These are phyloP conservation scores for Rhododendron vialii DNA, from an alignment of 148 eudicot species.

Conservation along the genomic window DNA sequence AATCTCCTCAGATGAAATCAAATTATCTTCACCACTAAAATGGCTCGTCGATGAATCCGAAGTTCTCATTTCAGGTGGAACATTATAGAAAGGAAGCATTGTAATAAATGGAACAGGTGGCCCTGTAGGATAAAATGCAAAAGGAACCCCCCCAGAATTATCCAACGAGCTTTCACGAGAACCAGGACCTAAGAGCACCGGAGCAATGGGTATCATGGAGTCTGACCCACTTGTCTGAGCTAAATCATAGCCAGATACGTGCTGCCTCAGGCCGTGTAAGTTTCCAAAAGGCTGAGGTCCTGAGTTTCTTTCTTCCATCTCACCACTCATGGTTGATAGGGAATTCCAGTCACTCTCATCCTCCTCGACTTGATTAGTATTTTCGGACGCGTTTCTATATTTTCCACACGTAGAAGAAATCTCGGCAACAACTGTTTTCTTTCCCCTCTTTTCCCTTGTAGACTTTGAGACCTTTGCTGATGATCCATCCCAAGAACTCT, in stretches of 20 bases:
- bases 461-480: constrained; percentile 50
- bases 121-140: constrained; percentile 73
- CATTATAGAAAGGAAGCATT: constrained; percentile 63
- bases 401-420: constrained; percentile 37
- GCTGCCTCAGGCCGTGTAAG: constrained; percentile 30
- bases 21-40: constrained; percentile 40
- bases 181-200: constrained; percentile 48
- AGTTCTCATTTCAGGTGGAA: constrained; percentile 37
- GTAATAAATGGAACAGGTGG: constrained; percentile 90
- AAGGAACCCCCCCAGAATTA: constrained; percentile 42
- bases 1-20: constrained; percentile 26
- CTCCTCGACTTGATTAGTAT: constrained; percentile 35
- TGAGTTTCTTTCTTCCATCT: constrained; percentile 35
- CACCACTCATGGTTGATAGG: constrained; percentile 23
- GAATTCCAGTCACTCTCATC: constrained; percentile 37
- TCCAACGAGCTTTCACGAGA: constrained; percentile 50
- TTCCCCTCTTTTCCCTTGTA: constrained; percentile 60
- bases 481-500: constrained; percentile 90
- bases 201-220: constrained; percentile 42
- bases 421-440: constrained; percentile 30
- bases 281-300: constrained; percentile 33
- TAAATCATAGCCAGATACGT: constrained; percentile 38
- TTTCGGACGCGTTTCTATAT: constrained; percentile 36
- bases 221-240: constrained; percentile 55
- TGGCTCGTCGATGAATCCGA: constrained; percentile 43